These are phyloP conservation scores for Obelidium mucronatum DNA, from an alignment of 192 early-diverging fungal genomes.

Conservation along the genomic window DNA sequence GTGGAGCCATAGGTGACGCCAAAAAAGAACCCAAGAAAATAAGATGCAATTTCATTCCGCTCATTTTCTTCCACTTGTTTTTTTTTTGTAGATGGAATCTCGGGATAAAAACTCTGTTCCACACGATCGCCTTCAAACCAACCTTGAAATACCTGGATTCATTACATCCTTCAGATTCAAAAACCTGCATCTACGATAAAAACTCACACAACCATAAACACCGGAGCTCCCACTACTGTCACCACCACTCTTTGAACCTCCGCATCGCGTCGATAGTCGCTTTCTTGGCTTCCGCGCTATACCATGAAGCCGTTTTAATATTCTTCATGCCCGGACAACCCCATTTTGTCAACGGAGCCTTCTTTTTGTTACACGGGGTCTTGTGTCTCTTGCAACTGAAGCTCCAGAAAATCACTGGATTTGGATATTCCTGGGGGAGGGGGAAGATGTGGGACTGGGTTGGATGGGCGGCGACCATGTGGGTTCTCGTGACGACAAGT, in stretches of 20 bases:
- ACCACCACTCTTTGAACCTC: neutral
- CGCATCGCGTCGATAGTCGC: neutral
- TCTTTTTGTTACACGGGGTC: slow-evolving; percentile 10
- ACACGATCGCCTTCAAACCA: neutral
- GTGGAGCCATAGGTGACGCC: too few relatives aligned
- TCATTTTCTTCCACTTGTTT: too few relatives aligned
- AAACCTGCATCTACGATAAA: neutral
- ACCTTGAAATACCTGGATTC: neutral
- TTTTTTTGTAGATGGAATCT: slow-evolving; percentile 11
- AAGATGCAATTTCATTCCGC: too few relatives aligned
- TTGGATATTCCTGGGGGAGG: neutral
- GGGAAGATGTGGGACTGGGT: neutral
- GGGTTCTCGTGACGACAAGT: neutral
- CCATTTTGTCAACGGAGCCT: neutral
- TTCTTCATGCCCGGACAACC: neutral
- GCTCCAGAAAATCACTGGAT: slow-evolving; percentile 1
- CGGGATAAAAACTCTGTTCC: neutral
- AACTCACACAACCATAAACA: neutral
- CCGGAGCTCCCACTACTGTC: neutral
- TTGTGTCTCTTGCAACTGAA: neutral
- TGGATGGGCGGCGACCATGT: neutral
- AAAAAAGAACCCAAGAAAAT: too few relatives aligned
- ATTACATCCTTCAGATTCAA: too few relatives aligned
- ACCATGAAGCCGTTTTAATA: neutral
- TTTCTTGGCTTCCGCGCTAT: neutral